These are phyloP conservation scores for Austroboletus niveus DNA, from an alignment of 1,284 basidiomycete genomes.

Conservation along the genomic window DNA sequence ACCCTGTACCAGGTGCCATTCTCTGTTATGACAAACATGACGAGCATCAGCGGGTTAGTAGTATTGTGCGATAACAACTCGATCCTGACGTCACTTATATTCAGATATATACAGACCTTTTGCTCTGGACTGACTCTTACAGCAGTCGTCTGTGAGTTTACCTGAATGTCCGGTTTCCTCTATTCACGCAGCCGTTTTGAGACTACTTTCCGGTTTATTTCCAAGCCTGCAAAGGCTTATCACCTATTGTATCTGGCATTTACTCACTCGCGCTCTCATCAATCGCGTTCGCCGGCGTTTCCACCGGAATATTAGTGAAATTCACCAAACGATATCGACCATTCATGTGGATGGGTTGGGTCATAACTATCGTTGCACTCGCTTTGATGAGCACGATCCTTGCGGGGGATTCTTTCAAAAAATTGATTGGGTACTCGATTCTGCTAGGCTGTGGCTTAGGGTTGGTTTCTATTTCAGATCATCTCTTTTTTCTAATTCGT, in stretches of 20 bases:
- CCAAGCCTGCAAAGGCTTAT: constrained; percentile 11
- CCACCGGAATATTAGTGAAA: constrained; percentile 4
- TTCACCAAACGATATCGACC: constrained; percentile 3
- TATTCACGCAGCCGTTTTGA: background rate
- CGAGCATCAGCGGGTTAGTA: constrained; percentile 15
- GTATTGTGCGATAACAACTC: too few relatives aligned
- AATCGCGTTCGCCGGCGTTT: background rate
- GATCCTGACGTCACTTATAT: background rate
- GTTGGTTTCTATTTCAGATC: background rate
- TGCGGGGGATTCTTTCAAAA: constrained; percentile 3
- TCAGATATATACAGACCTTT: constrained; percentile 15
- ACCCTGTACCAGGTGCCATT: constrained; percentile 9
- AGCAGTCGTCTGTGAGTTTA: constrained; percentile 6
- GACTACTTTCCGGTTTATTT: constrained; percentile 12
- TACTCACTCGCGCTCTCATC: constrained; percentile 3
- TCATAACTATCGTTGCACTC: background rate
- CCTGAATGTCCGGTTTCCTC: background rate
- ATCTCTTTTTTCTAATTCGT: background rate
- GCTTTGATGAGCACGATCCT: constrained; percentile 6
- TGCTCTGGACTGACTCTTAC: background rate
- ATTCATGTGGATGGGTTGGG: constrained; percentile 10
- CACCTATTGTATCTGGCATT: constrained; percentile 7
- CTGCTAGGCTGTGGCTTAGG: constrained; percentile 10
- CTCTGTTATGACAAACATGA: constrained; percentile 13
- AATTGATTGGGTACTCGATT: background rate